Conservation (phyloP, 169 alveolate genomes). For the Blepharisma undulans region DNA sequence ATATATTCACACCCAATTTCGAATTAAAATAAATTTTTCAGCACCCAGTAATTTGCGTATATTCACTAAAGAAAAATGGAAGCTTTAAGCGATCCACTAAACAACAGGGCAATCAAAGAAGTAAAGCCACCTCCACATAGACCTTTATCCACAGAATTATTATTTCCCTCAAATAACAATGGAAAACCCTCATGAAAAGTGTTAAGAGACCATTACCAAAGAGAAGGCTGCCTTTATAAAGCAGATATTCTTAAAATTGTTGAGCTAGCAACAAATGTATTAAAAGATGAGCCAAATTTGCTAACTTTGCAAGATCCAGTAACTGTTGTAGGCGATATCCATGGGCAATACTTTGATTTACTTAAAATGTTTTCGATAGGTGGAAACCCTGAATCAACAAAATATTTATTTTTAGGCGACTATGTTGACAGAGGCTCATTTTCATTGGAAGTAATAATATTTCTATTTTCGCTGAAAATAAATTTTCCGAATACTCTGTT, state of each 20-base stretch:
- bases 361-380: conserved; percentile 54
- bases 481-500: conserved; percentile 86
- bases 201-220: not conserved
- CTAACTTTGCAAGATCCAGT: conserved; percentile 85
- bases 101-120: conserved; percentile 79
- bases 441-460: conserved; percentile 90
- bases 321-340: conserved; percentile 95
- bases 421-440: conserved; percentile 96
- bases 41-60: not conserved
- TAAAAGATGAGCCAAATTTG: conserved; percentile 88
- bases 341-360: conserved; percentile 91
- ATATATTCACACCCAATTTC: not conserved
- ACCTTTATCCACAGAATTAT: conserved; percentile 38
- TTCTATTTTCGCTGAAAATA: conserved; percentile 88
- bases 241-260: conserved; percentile 83
- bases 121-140: conserved; percentile 86
- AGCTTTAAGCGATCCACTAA: conserved; percentile 81
- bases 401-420: conserved; percentile 95
- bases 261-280: conserved; percentile 66
- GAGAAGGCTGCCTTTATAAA: conserved; percentile 90
- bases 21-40: not conserved
- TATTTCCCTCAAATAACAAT: conserved; percentile 34
- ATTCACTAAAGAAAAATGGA: conserved; percentile 4
- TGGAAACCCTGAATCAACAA: conserved; percentile 50
- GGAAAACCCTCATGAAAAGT: conserved; percentile 39